phyloP scores from a whole-genome alignment of 1,139 yeast species.

The Diutina siamensis region DNA sequence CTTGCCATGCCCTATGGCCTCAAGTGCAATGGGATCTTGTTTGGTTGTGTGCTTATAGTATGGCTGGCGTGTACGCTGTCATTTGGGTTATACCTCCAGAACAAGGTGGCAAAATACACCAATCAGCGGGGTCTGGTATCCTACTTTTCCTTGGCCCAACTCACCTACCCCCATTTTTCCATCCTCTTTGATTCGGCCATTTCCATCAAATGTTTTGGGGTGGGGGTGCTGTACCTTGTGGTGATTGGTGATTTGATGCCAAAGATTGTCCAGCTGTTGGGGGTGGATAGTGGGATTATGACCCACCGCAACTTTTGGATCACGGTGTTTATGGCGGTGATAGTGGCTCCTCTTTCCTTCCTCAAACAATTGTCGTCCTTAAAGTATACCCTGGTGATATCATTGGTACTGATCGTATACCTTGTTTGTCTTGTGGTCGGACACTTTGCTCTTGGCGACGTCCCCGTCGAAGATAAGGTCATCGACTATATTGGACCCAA shows the following conservation, averaged over 20 bases:
- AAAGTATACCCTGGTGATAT: constrained; percentile 78
- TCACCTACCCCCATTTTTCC: constrained; percentile 41
- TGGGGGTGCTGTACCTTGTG: constrained; percentile 77
- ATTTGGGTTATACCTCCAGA: constrained; percentile 41
- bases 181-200: constrained; percentile 51
- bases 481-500: constrained; percentile 26
- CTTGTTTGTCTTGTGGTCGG: constrained; percentile 61
- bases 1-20: constrained; percentile 48
- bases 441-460: constrained; percentile 39
- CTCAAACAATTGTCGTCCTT: constrained; percentile 70
- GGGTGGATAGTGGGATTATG: constrained; percentile 15
- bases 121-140: constrained; percentile 39
- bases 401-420: constrained; percentile 71
- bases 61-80: constrained; percentile 41
- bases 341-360: constrained; percentile 63
- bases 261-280: constrained; percentile 42
- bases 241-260: constrained; percentile 91
- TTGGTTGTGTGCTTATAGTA: constrained; percentile 33
- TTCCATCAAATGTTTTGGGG: constrained; percentile 86
- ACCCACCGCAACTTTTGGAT: constrained; percentile 60
- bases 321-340: constrained; percentile 42
- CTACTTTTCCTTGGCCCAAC: constrained; percentile 40
- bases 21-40: constrained; percentile 36
- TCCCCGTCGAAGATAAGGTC: constrained; percentile 13
- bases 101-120: constrained; percentile 39